These are phyloP conservation scores for Trebouxia sp. DNA, from an alignment of 139 green algal genomes.

Conservation along the genomic window DNA sequence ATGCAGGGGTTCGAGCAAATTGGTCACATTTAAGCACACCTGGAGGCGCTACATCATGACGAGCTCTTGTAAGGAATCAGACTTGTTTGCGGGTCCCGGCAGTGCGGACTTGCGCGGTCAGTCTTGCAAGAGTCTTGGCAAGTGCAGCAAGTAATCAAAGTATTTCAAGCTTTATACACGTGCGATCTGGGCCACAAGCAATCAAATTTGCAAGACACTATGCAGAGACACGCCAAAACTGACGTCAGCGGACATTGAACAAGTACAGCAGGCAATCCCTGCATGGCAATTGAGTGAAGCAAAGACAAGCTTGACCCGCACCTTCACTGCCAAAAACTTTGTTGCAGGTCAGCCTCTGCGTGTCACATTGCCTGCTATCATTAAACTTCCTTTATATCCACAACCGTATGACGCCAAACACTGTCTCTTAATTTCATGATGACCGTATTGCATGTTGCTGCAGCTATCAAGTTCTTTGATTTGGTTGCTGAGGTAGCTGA, in stretches of 20 bases:
- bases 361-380: too few species aligned
- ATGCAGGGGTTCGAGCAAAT: too few species aligned
- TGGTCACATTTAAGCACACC: too few species aligned
- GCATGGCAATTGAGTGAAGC: constrained; percentile 50
- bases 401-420: background rate
- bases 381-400: background rate
- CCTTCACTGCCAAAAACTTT: constrained; percentile 68
- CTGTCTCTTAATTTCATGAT: background rate
- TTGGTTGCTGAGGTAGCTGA: constrained; percentile 57
- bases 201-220: too few species aligned
- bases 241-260: constrained; percentile 35
- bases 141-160: background rate
- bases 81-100: background rate
- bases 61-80: background rate
- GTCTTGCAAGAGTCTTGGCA: background rate
- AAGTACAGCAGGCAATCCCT: constrained; percentile 50
- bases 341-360: constrained; percentile 47
- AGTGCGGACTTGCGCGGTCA: background rate
- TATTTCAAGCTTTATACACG: background rate
- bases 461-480: constrained; percentile 55
- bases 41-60: background rate
- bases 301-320: constrained; percentile 36
- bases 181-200: too few species aligned
- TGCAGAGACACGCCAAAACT: constrained; percentile 63
- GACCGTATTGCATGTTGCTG: background rate